Evolutionary conservation across 345 rosid species (phyloP).

Genomic region (Eucalyptus sp.): DNA sequence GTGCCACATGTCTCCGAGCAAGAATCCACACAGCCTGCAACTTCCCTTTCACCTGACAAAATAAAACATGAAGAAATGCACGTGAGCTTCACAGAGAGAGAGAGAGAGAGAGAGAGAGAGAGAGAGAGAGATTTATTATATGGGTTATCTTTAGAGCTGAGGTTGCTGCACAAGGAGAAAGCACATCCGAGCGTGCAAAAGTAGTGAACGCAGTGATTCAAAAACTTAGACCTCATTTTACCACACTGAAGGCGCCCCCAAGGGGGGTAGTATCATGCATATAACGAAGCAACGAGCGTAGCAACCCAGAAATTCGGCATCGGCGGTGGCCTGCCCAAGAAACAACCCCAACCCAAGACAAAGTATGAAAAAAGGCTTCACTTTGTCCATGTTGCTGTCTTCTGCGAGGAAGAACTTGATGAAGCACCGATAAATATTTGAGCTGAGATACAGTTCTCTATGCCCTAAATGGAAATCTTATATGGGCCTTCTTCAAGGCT

Average conservation of each 20-base stretch:
- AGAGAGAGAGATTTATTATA: too few species aligned
- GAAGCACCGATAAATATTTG: background rate
- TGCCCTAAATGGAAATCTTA: too few species aligned
- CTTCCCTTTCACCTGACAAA: too few species aligned
- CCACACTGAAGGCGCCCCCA: background rate
- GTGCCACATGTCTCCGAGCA: too few species aligned
- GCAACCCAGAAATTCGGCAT: constrained; percentile 14
- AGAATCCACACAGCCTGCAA: too few species aligned
- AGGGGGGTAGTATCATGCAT: constrained; percentile 3
- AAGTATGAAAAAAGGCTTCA: background rate
- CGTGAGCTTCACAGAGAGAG: too few species aligned
- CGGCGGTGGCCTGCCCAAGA: background rate
- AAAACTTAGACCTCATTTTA: constrained; percentile 10
- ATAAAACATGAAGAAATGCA: too few species aligned
- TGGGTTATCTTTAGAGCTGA: too few species aligned
- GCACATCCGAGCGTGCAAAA: background rate
- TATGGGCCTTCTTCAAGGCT: too few species aligned
- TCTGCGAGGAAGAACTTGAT: background rate
- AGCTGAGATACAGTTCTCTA: too few species aligned
- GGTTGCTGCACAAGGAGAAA: background rate
- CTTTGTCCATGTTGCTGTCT: background rate
- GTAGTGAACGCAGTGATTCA: constrained; percentile 13
- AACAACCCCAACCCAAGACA: constrained; percentile 7
- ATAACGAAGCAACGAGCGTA: constrained; percentile 18
- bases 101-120: too few species aligned